phyloP scores from a whole-genome alignment of 306 rosid genomes.

The Mucuna pruriens region DNA sequence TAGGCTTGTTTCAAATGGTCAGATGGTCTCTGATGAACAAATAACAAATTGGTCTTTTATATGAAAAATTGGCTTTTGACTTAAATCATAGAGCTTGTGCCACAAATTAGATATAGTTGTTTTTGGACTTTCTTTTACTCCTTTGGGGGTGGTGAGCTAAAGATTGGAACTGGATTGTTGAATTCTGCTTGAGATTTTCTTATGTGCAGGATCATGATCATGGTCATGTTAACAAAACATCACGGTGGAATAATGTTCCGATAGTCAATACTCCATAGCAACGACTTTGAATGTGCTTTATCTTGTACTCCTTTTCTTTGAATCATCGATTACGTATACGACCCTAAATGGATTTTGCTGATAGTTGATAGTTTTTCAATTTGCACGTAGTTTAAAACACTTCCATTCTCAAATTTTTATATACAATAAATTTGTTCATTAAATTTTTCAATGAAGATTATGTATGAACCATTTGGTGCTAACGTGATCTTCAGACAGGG shows the following conservation, averaged over 20 bases:
- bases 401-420: neutral
- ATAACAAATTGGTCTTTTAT: neutral
- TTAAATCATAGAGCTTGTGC: neutral
- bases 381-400: neutral
- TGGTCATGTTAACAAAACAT: neutral
- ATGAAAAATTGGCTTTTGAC: neutral
- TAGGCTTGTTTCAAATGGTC: neutral
- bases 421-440: too few relatives aligned
- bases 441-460: neutral
- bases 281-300: neutral
- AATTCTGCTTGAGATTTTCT: neutral
- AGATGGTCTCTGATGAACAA: neutral
- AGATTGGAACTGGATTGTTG: neutral
- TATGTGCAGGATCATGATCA: neutral
- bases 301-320: conserved; percentile 16
- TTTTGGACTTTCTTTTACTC: neutral
- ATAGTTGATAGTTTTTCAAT: neutral
- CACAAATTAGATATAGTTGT: neutral
- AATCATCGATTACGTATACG: neutral
- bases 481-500: conserved; percentile 72
- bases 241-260: neutral
- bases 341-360: neutral
- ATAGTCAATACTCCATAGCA: neutral
- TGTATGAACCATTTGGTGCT: conserved; percentile 35
- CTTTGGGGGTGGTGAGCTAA: neutral